Base-by-base conservation (phyloP, 1,284 basidiomycete genomes). In the Inonotus hispidus region DNA sequence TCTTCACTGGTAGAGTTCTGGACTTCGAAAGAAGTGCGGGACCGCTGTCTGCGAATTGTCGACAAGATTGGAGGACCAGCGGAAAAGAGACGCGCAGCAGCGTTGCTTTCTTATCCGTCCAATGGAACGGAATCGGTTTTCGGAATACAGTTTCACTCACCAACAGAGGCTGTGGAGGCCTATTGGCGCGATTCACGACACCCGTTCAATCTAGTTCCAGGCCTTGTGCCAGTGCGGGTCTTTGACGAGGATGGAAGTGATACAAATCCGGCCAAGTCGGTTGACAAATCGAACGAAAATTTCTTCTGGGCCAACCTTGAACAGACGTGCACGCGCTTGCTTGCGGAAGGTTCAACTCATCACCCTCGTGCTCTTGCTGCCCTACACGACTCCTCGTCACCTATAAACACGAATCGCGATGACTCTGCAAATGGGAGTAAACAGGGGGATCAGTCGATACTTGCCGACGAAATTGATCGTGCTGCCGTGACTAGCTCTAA, bases 11-110 rank as follows among this genome's bases (percentile, higher is more conserved):
- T 53, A 3, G 79, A 83, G 62, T 92, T 93, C 63, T 94, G 90
- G 88, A 87, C 90, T 1, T 93, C 90, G 0, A 71, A 72, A 2
- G 88, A 92, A 68, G 90, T 90, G 1, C 80, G 84, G 39, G 80
- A 82, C 58, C 81, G 89, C 3, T 88, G 83, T 66, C 71, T 85
- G 14, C 77, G 82, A 29, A 92, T 92, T 57, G 83, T 90, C 3
- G 75, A 77, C 13, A 90, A 87, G 69, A 88, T 91, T 38, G 89
- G 88, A 1, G 88, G 88, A 0, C 73, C 75, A 2, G 75, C 72
- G 61, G 89, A 91, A 71, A 82, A 77, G 62, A 74, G 78, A 23
- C 77, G 89, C 23, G 83, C 81, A 0, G 72, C 75, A 29, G 85
- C 82, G 0, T 70, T 91, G 32, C 84, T 90, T 64, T 73, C 73